Base-by-base conservation (phyloP, 768 basidiomycete species). In the Boletellus emodensis region DNA sequence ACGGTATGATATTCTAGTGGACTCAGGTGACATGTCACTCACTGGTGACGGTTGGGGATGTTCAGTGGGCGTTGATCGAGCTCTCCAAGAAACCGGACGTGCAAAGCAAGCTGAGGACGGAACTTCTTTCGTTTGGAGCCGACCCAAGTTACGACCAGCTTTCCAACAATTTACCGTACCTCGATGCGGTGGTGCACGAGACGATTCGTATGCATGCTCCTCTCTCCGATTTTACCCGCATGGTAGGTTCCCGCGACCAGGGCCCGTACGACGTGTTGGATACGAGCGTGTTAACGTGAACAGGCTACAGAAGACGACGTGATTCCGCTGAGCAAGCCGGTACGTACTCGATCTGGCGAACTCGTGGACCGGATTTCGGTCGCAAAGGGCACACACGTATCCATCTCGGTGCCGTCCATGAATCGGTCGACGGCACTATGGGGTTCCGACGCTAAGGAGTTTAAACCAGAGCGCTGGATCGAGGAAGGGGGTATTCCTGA, bases 391-490 rank as follows among this genome's bases (percentile, higher is more conserved):
- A 75, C 75, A 1, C 48, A 61, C 1, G 57, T 85, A n/a, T 46
- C 67, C 14, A 59, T 75, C 6, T 73, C 77, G 1, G 73, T 81
- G 35, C 49, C 63, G 10, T 64, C 67, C 13, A 71, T 80, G 47
- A 84, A 85, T 60, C 63, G 69, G 11, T 75, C 76, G 17, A 71
- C 73, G 46, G 67, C 63, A 1, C 61, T 84, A 30, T 88, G 86
- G 85, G 85, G 85, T 2, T 56, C 71, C 1, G 76, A 82, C 49
- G 75, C 82, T 1, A 71, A 74, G 20, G 73, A 74, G 40, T 87
- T 82, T 61, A 69, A 74, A 36, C 85, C 85, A 0, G 80, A 81
- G 46, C 70, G 85, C 8, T 87, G 86, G 85, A 67, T 87, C 4
- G 59, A 61, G 8, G 61, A 64, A 7, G 64, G 64, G 8, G 62